Evolutionary conservation across 2,329 filamentous ascomycete genomes (phyloP), one percentile per base, ranked within the genome.

Genomic region (Pseudodiploospora longispora): DNA sequence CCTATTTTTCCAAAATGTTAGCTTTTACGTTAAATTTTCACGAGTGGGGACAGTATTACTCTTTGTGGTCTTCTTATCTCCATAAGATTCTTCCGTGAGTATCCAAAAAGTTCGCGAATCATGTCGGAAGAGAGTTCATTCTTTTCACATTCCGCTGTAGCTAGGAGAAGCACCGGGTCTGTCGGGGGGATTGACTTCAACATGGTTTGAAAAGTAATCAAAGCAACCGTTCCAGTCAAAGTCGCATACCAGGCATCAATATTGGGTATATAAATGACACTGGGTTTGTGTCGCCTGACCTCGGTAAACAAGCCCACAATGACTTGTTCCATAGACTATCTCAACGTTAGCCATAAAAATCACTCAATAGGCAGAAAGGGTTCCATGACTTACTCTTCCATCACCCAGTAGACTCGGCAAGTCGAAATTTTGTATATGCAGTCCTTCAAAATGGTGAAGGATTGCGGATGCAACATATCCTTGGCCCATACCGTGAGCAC

Each of bases 391-490:
- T 70, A 82, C 82, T 54, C 87, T 79, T 50, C 85, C 82, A 59
- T 98, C 93, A 46, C 85, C 87, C 47, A 95, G 74, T 45, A 98
- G 73, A 10, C 85, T 93, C 1, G 90, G 82, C 46, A 98, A 75
- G 62, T 96, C 94, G 62, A 98, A 95, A 43, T 85, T 89, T 61
- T 97, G 90, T 3, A 98, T 87, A 65, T 97, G 89, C 3, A 97
- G 76, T 28, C 90, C 88, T 65, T 98, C 93, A 43, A 98, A 84
- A 59, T 95, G 83, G 62, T 95, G 88, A 51, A 97, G 70, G 41
- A 97, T 70, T 5, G 91, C 93, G 39, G 83, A 82, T 30, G 87
- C 82, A 34, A 98, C 71, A 56, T 98, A 96, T 40, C 83, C 79
- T 60, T 98, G 94, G 1, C 94, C 93, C 91, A 97, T 97, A 7